Evolutionary conservation across 2,329 filamentous ascomycete genomes (phyloP), one percentile per base, ranked within the genome.

Genomic region (Samsoniella hepiali): DNA sequence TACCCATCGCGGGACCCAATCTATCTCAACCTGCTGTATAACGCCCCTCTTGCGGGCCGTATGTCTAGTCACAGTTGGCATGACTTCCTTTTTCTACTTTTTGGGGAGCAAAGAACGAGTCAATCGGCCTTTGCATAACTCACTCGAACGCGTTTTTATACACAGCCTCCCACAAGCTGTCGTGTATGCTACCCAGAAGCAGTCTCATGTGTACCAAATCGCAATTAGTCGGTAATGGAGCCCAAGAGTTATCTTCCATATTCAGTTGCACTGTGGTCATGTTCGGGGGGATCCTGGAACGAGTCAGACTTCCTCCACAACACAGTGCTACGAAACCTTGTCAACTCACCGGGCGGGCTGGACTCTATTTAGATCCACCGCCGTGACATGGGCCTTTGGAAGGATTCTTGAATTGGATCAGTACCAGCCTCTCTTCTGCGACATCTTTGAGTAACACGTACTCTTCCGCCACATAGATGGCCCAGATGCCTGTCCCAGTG

Each of bases 401-500:
- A 69, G 65, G 31, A 58, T 44, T 10, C 66, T 66, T 63, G 29
- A 45, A 57, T 5, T 50, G 8, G 11, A 9, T 2, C 42, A 51
- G 38, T 34, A 54, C 31, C n/a, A 54, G 50, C 34, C 31, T 36
- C 15, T 54, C 15, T 27, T 11, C 42, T 45, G 22, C 22, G 15
- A 15, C 27, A 38, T 34, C 15, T 22, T 29, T 31, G n/a, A 17
- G 29, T 36, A 27, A 29, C 10, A 29, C 85, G 77, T 79, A 91
- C 84, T 90, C 67, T 68, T 76, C 88, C 67, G 90, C 90, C 77
- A 97, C 89, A 68, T 94, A 89, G 69, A 96, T 91, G 45, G 90
- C 86, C 94, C 94, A 98, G 65, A 96, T 94, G 45, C 92, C 92
- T 1, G 92, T 96, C 22, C 93, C 93, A 67, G 90, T 93, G 47